phyloP scores from a whole-genome alignment of 768 basidiomycete genomes.

The Lanmaoa pseudosensibilis region DNA sequence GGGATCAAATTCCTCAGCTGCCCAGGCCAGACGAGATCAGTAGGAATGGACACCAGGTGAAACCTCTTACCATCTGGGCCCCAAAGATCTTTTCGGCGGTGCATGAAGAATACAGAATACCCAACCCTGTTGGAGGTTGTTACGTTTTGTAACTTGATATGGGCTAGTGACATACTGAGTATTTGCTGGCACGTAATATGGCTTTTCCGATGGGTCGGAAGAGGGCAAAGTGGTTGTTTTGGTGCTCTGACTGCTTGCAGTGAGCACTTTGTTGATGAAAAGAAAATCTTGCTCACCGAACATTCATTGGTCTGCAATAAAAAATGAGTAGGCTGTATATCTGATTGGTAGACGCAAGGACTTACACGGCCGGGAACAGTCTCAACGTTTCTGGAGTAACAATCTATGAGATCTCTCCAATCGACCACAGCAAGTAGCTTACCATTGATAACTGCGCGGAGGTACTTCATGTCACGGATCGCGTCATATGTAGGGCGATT shows the following conservation, averaged over 20 bases:
- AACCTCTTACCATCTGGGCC: conserved; percentile 59
- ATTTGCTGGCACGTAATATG: conserved; percentile 39
- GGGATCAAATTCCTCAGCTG: conserved; percentile 69
- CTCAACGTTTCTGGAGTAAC: conserved; percentile 48
- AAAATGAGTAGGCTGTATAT: neutral
- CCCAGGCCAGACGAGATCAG: neutral
- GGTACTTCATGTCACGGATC: conserved; percentile 61
- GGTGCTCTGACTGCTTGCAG: conserved; percentile 40
- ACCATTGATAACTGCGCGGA: conserved; percentile 68
- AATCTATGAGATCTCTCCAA: neutral
- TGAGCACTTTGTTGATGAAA: neutral
- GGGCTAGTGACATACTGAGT: conserved; percentile 32
- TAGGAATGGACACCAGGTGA: neutral
- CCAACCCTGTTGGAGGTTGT: conserved; percentile 31
- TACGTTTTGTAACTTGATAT: neutral
- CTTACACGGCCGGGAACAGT: conserved; percentile 51
- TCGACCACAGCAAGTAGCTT: neutral
- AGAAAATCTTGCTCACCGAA: conserved; percentile 34
- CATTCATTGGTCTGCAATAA: conserved; percentile 44
- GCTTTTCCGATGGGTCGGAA: conserved; percentile 15
- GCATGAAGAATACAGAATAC: conserved; percentile 66
- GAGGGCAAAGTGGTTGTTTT: conserved; percentile 49
- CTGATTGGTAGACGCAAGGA: neutral
- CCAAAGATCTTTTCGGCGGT: conserved; percentile 65
- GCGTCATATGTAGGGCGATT: conserved; percentile 53